A percentile compares a stretch with the other conserved stretches of the same genome.
phyloP scores from a whole-genome alignment of 2,329 filamentous ascomycete species.

The Fragosphaeria purpurea region DNA sequence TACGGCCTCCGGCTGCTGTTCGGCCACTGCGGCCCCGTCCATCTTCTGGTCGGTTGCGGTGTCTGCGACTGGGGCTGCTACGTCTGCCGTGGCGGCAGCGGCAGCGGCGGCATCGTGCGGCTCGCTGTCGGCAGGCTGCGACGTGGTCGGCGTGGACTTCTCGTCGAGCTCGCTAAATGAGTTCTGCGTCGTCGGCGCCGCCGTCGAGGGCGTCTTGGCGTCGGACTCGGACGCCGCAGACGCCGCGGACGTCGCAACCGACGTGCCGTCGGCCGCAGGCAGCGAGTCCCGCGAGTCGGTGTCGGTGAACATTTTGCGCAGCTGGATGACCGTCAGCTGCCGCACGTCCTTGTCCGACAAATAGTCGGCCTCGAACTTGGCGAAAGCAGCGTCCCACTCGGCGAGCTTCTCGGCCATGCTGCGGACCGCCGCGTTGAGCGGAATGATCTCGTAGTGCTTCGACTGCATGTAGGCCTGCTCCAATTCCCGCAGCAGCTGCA shows the following conservation, averaged over 20 bases:
- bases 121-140: constrained; percentile 15
- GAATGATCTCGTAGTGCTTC: constrained; percentile 94
- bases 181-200: constrained; percentile 2
- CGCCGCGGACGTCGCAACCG: constrained; percentile 15
- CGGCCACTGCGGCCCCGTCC: neutral
- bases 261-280: constrained; percentile 51
- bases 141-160: constrained; percentile 32
- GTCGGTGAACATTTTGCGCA: constrained; percentile 92
- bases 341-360: constrained; percentile 95
- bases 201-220: neutral
- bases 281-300: constrained; percentile 73
- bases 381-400: constrained; percentile 86
- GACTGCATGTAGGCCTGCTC: constrained; percentile 88
- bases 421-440: constrained; percentile 78
- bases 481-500: constrained; percentile 61
- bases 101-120: neutral
- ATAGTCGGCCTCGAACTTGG: constrained; percentile 85
- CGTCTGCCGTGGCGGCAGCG: constrained; percentile 12
- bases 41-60: neutral
- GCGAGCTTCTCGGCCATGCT: constrained; percentile 88
- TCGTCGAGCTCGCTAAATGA: constrained; percentile 31
- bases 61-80: constrained; percentile 12
- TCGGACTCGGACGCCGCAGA: neutral
- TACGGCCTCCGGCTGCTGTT: neutral
- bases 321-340: constrained; percentile 78